Conservation (phyloP, 306 rosid species). For the Cicer judaicum region DNA sequence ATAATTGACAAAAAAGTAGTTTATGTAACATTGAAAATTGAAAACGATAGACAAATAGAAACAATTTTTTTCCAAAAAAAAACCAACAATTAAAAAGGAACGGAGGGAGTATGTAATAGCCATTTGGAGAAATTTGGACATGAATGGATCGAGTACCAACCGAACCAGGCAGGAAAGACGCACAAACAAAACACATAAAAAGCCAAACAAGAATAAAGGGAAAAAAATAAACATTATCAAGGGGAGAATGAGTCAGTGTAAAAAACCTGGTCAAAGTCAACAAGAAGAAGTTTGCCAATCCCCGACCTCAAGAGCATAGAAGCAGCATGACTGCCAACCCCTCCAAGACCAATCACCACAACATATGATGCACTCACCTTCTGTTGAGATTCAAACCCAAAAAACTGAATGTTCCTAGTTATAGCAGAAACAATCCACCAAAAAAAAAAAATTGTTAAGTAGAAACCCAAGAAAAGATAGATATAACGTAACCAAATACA, state of each 20-base stretch:
- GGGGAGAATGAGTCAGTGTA: conserved; percentile 37
- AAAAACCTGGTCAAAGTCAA: conserved; percentile 94
- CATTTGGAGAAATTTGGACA: too few species aligned
- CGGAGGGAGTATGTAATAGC: too few species aligned
- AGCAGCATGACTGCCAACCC: conserved; percentile 98
- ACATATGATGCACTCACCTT: conserved; percentile 85
- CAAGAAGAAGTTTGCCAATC: conserved; percentile 91
- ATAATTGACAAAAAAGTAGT: not conserved
- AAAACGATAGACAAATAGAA: too few species aligned
- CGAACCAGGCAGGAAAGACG: conserved; percentile 1
- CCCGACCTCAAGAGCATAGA: conserved; percentile 93
- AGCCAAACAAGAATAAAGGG: not conserved
- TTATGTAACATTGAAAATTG: not conserved
- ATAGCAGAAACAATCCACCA: conserved; percentile 38
- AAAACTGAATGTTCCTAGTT: conserved; percentile 88
- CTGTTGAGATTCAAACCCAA: conserved; percentile 78
- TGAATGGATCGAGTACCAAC: not conserved
- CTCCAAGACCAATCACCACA: conserved; percentile 98
- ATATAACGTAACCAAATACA: not conserved
- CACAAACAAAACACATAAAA: conserved; percentile 29
- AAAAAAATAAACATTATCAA: not conserved
- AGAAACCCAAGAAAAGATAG: conserved; percentile 24
- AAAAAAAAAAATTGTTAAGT: conserved; percentile 36
- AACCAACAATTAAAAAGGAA: too few species aligned
- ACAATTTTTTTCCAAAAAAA: too few species aligned